phyloP scores from a whole-genome alignment of 1,284 basidiomycete genomes.

The Bjerkandera adusta region DNA sequence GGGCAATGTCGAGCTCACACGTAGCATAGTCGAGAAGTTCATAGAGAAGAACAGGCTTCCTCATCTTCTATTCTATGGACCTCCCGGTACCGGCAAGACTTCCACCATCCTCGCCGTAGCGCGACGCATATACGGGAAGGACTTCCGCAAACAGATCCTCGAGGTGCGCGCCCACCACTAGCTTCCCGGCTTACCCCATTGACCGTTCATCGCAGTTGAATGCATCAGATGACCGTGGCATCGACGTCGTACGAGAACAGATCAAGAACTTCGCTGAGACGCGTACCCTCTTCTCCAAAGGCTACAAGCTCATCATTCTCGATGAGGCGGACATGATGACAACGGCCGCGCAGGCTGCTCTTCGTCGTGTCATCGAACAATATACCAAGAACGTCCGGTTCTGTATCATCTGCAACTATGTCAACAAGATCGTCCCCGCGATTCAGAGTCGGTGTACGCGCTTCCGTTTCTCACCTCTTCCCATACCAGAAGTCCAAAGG shows the following conservation, averaged over 20 bases:
- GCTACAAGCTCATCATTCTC: conserved; percentile 96
- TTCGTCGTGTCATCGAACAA: conserved; percentile 96
- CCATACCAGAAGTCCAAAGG: conserved; percentile 83
- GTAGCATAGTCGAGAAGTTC: conserved; percentile 85
- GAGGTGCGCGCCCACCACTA: conserved; percentile 77
- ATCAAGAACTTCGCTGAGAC: conserved; percentile 99
- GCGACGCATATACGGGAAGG: conserved; percentile 84
- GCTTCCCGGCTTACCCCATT: neutral
- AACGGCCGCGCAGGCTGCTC: conserved; percentile 92
- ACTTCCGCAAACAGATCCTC: conserved; percentile 88
- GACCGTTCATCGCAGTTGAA: conserved; percentile 63
- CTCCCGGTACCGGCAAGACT: conserved; percentile 97
- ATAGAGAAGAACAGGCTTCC: conserved; percentile 94
- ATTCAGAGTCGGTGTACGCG: conserved; percentile 98
- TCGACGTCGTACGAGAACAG: conserved; percentile 97
- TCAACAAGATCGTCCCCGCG: conserved; percentile 98
- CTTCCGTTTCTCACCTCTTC: conserved; percentile 96
- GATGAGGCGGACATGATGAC: conserved; percentile 99
- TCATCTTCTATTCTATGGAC: conserved; percentile 96
- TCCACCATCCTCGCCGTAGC: conserved; percentile 98
- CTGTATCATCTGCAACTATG: conserved; percentile 99
- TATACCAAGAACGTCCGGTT: conserved; percentile 99
- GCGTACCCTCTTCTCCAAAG: conserved; percentile 86
- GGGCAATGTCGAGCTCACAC: conserved; percentile 8
- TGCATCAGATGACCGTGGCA: conserved; percentile 96